These are phyloP conservation scores for Nephelium lappaceum DNA, from an alignment of 345 rosid genomes.

Conservation along the genomic window DNA sequence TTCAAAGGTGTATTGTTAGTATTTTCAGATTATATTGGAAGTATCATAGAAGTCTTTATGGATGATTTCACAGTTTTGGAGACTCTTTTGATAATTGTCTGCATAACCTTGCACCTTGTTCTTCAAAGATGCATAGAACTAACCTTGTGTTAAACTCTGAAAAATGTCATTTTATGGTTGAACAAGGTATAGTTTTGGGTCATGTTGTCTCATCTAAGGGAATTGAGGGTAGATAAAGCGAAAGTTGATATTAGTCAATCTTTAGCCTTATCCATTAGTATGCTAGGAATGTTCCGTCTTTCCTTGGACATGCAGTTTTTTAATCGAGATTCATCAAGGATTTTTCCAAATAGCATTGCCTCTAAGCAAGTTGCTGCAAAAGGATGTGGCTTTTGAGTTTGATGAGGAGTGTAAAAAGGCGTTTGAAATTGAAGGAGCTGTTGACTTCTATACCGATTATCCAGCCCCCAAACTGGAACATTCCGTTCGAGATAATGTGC, in stretches of 20 bases:
- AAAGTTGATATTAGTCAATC: neutral
- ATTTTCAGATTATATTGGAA: neutral
- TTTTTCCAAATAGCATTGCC: neutral
- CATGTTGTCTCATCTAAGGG: neutral
- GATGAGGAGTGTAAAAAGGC: too few relatives aligned
- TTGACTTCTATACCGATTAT: too few relatives aligned
- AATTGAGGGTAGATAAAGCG: neutral
- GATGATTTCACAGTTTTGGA: constrained; percentile 6
- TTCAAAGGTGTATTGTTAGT: neutral
- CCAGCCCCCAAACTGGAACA: too few relatives aligned
- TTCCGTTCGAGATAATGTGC: too few relatives aligned
- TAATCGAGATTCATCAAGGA: neutral
- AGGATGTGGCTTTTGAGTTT: too few relatives aligned
- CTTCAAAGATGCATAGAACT: neutral
- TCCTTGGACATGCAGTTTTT: constrained; percentile 4
- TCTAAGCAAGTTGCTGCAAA: too few relatives aligned
- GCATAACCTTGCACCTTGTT: too few relatives aligned
- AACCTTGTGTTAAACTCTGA: constrained; percentile 5
- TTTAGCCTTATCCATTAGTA: neutral
- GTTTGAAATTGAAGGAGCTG: neutral
- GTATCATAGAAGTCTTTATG: constrained; percentile 8
- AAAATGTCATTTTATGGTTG: neutral
- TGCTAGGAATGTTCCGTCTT: too few relatives aligned
- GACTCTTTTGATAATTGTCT: too few relatives aligned
- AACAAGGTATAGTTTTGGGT: neutral